Conservation (phyloP, 2,329 filamentous ascomycete species). For the Byssothecium circinans region DNA sequence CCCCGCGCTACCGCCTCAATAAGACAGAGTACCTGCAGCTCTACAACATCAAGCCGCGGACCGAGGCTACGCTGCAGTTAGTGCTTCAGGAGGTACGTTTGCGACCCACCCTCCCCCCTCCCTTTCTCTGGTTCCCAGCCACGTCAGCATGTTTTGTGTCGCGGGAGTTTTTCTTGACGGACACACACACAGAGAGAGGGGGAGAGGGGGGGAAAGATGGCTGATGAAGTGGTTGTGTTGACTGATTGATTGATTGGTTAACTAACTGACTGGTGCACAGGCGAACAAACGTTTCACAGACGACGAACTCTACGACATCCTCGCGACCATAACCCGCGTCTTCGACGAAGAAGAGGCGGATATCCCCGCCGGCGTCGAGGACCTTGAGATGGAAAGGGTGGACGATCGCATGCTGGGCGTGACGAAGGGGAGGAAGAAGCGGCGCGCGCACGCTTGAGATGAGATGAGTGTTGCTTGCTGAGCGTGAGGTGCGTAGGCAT, state of each 20-base stretch:
- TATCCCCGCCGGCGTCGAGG: conserved; percentile 33
- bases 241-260: background rate
- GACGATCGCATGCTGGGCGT: conserved; percentile 33
- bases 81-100: conserved; percentile 40
- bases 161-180: too few species aligned
- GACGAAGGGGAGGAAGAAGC: conserved; percentile 26
- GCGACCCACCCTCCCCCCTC: background rate
- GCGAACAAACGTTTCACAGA: conserved; percentile 34
- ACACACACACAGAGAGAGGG: too few species aligned
- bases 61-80: conserved; percentile 35
- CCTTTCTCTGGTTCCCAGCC: background rate
- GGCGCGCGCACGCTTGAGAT: conserved; percentile 13
- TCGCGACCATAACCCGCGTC: conserved; percentile 26
- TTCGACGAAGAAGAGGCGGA: conserved; percentile 35
- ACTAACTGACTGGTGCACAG: conserved; percentile 11
- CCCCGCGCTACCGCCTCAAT: conserved; percentile 36
- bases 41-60: conserved; percentile 38
- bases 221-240: background rate
- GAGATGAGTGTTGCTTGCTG: too few species aligned
- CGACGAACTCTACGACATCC: conserved; percentile 31
- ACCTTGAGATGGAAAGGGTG: conserved; percentile 30
- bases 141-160: too few species aligned
- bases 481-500: too few species aligned
- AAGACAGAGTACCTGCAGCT: conserved; percentile 45
- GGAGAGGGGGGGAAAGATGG: too few species aligned